Evolutionary conservation across 2,329 filamentous ascomycete species (phyloP), one percentile per base, ranked within the genome.

Genomic region (Dryadomyces sulphureus): DNA sequence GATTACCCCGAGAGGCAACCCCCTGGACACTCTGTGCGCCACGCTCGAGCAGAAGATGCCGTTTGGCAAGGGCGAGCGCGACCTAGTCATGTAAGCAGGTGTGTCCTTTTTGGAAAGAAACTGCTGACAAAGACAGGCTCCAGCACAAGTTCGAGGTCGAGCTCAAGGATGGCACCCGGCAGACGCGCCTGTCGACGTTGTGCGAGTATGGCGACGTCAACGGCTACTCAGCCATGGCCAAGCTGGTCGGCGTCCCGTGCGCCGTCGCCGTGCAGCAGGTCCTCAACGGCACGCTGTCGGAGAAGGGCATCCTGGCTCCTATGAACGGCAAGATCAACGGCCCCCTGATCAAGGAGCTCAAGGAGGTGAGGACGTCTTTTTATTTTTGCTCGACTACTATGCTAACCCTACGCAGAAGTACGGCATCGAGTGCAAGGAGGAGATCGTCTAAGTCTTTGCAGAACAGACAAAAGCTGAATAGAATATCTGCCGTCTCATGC

Each of bases 21-120:
- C 87, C 4, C 75, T 94, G 21, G 89, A 94, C 63, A 90, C 84
- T n/a, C 77, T 94, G 35, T 94, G 88, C 67, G 86, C 85, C 27
- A 84, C 79, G 3, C 75, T 94, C 25, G 87, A 94, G 71, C 68
- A 84, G 71, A 94, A 93, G 78, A 93, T 94, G 85, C 76, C 84
- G 64, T 94, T 81, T 63, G 82, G 76, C 58, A 70, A 82, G 56
- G 81, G 75, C 50, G 87, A 94, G 76, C 81, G 88, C 49, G 88
- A 94, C 63, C 69, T 93, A 54, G 84, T 92, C 53, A 77, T 84
- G 66, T 52, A 43, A 34, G 43, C 17, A 12, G 38, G 24, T 7
- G 8, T 16, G 1, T 8, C 9, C 11, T 21, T 43, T n/a, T n/a
- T 5, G 4, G 4, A 8, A 19, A 36, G 12, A 36, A 36, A 19